These are phyloP conservation scores for Melampsora larici-populina DNA, from an alignment of 1,284 basidiomycete genomes.

Conservation along the genomic window DNA sequence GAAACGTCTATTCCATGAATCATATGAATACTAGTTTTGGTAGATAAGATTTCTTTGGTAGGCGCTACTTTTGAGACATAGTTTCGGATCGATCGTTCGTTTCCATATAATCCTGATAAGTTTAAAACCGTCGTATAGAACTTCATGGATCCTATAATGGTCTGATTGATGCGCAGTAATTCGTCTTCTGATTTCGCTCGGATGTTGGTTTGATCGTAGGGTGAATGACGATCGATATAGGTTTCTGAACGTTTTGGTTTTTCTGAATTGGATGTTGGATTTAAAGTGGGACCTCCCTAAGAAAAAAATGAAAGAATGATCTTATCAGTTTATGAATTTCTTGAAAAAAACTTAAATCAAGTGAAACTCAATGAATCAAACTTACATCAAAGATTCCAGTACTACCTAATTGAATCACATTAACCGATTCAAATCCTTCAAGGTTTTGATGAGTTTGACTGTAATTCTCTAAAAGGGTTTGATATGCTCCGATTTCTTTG, in stretches of 20 bases:
- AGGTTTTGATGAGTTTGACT: constrained; percentile 43
- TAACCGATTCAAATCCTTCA: constrained; percentile 20
- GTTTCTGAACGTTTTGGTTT: background rate
- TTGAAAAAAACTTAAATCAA: background rate
- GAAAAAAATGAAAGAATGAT: constrained; percentile 27
- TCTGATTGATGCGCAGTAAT: constrained; percentile 57
- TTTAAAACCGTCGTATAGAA: constrained; percentile 60
- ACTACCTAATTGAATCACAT: constrained; percentile 64
- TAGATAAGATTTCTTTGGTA: constrained; percentile 60
- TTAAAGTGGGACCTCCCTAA: constrained; percentile 20
- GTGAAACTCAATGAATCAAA: background rate
- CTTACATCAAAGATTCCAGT: constrained; percentile 57
- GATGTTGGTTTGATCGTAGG: constrained; percentile 54
- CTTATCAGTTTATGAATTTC: constrained; percentile 23
- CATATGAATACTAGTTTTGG: constrained; percentile 62
- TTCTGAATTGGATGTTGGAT: background rate
- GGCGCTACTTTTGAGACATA: constrained; percentile 61
- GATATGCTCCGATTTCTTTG: constrained; percentile 57
- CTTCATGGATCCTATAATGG: background rate
- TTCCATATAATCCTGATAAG: constrained; percentile 66
- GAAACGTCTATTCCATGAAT: constrained; percentile 57
- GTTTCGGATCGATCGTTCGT: constrained; percentile 58
- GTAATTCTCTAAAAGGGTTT: constrained; percentile 53
- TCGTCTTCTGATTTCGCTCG: constrained; percentile 61
- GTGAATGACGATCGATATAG: constrained; percentile 62